These are phyloP conservation scores for Entonaema liquescens DNA, from an alignment of 495 filamentous ascomycete genomes.

Conservation along the genomic window DNA sequence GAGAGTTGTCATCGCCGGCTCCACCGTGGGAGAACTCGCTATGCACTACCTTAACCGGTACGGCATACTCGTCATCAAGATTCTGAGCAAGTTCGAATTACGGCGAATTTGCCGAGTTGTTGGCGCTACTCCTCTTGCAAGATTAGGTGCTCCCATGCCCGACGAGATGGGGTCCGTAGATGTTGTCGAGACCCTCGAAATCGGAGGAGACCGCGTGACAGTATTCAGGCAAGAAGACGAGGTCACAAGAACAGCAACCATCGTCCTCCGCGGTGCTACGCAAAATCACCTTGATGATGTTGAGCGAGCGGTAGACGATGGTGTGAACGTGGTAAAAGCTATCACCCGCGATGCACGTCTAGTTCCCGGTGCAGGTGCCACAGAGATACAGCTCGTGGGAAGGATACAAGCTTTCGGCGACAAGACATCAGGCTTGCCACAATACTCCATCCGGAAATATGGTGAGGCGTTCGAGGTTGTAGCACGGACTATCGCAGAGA, in stretches of 20 bases:
- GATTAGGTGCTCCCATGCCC: constrained; percentile 97
- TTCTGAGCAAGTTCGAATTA: constrained; percentile 98
- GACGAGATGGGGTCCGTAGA: constrained; percentile 98
- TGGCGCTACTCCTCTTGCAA: constrained; percentile 92
- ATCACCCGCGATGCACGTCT: constrained; percentile 92
- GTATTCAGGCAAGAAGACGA: constrained; percentile 98
- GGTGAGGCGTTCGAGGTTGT: constrained; percentile 98
- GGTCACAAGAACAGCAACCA: constrained; percentile 88
- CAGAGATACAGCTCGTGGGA: constrained; percentile 94
- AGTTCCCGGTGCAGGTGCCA: constrained; percentile 93
- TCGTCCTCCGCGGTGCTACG: constrained; percentile 94
- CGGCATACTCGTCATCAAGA: constrained; percentile 94
- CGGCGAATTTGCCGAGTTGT: constrained; percentile 94
- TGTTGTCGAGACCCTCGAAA: constrained; percentile 96
- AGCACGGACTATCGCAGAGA: constrained; percentile 91
- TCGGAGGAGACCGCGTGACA: constrained; percentile 97
- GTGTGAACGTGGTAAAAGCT: constrained; percentile 98
- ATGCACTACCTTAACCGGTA: constrained; percentile 98
- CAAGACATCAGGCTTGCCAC: constrained; percentile 88
- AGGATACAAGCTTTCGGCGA: constrained; percentile 88
- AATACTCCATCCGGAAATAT: constrained; percentile 96
- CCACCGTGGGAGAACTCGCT: constrained; percentile 92
- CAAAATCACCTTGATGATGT: constrained; percentile 98
- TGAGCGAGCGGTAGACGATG: constrained; percentile 96
- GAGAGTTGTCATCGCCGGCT: constrained; percentile 88